These are phyloP conservation scores for Candida ortonii DNA, from an alignment of 805 yeast species.

Conservation along the genomic window DNA sequence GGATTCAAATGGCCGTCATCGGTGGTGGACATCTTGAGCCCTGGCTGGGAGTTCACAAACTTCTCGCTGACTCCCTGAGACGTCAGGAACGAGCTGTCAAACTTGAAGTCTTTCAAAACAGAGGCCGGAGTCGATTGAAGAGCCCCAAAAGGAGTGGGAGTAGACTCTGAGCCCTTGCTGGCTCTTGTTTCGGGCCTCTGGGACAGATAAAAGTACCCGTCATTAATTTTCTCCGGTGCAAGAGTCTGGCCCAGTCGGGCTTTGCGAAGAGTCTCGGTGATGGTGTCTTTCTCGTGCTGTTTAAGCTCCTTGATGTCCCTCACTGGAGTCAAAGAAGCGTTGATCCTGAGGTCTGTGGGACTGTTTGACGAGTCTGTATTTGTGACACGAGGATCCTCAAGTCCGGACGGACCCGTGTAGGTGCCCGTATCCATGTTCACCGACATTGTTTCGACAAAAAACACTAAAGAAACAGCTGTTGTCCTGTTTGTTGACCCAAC, in stretches of 20 bases:
- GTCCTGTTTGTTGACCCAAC: no score
- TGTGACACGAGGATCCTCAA: no score
- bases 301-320: slow-evolving; percentile 2
- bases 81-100: slow-evolving; percentile 6
- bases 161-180: no score
- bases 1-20: slow-evolving; percentile 24
- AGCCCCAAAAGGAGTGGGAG: slow-evolving; percentile 4
- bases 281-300: slow-evolving; percentile 9
- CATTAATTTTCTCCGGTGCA: slow-evolving; percentile 24
- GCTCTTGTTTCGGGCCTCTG: slow-evolving; percentile 7
- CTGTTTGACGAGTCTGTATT: no score
- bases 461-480: no score
- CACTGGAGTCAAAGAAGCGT: slow-evolving; percentile 20
- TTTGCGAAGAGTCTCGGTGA: slow-evolving; percentile 25
- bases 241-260: slow-evolving; percentile 28
- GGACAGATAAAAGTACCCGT: slow-evolving; percentile 18
- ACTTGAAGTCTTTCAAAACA: slow-evolving; percentile 11
- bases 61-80: slow-evolving; percentile 21
- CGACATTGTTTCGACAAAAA: no score
- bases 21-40: slow-evolving; percentile 20
- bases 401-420: no score
- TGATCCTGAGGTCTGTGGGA: no score
- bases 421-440: no score
- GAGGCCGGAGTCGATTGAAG: slow-evolving; percentile 15
- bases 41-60: slow-evolving; percentile 24